Conservation (phyloP, 2,329 filamentous ascomycete genomes). For the Phialemonium atrogriseum region DNA sequence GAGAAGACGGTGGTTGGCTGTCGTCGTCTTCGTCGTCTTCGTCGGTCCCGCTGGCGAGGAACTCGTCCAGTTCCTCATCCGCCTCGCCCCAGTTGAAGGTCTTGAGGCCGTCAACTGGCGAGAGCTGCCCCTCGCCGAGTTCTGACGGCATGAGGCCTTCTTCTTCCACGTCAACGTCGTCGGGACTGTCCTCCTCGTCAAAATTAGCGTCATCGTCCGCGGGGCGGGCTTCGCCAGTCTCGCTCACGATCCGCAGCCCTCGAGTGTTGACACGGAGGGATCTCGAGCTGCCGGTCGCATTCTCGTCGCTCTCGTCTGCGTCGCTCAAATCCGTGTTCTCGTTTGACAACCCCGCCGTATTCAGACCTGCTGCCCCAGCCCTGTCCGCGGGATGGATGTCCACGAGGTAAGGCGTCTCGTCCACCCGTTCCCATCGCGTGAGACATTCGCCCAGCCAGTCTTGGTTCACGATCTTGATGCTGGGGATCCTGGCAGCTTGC, state of each 20-base stretch:
- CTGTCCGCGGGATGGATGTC: slow-evolving; percentile 65
- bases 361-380: slow-evolving; percentile 15
- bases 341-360: slow-evolving; percentile 21
- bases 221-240: slow-evolving; percentile 29
- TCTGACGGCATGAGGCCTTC: slow-evolving; percentile 42
- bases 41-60: slow-evolving; percentile 51
- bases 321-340: slow-evolving; percentile 20
- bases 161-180: slow-evolving; percentile 28
- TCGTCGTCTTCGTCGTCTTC: slow-evolving; percentile 33
- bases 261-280: slow-evolving; percentile 20
- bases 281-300: slow-evolving; percentile 25
- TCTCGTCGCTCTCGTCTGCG: slow-evolving; percentile 19
- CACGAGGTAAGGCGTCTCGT: slow-evolving; percentile 67
- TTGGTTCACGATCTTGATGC: slow-evolving; percentile 85
- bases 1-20: slow-evolving; percentile 14
- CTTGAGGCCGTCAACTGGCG: slow-evolving; percentile 46
- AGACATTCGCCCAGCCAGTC: slow-evolving; percentile 85
- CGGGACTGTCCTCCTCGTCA: slow-evolving; percentile 21
- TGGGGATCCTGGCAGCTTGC: slow-evolving; percentile 68
- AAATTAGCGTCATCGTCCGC: slow-evolving; percentile 26
- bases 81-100: slow-evolving; percentile 54
- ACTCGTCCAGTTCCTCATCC: slow-evolving; percentile 69
- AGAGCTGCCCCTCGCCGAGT: slow-evolving; percentile 35
- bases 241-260: slow-evolving; percentile 34
- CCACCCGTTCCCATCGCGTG: slow-evolving; percentile 70